A percentile compares a stretch with the other conserved stretches of the same genome.
Conservation (phyloP, 176 grass and related monocot genomes). For the Pontederia crassipes region DNA sequence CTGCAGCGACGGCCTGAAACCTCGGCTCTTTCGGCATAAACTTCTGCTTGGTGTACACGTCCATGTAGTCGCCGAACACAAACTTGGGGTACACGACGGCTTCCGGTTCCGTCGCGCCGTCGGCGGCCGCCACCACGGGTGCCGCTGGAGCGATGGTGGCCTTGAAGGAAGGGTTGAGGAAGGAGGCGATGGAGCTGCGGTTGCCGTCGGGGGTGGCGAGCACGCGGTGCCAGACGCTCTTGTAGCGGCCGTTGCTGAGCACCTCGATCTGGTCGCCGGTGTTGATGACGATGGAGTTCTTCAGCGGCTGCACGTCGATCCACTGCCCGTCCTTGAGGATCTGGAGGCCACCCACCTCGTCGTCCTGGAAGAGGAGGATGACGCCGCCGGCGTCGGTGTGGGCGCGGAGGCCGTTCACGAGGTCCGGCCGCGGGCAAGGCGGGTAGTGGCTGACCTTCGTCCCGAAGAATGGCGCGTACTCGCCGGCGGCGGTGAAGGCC, state of each 20-base stretch:
- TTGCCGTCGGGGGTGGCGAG: constrained; percentile 47
- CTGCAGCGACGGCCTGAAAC: neutral
- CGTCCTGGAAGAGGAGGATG: constrained; percentile 13
- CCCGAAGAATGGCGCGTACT: constrained; percentile 30
- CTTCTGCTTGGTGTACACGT: constrained; percentile 6
- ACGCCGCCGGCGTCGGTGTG: constrained; percentile 11
- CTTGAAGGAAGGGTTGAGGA: constrained; percentile 41
- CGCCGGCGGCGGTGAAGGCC: constrained; percentile 29
- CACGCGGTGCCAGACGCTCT: no score
- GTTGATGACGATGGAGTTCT: constrained; percentile 34
- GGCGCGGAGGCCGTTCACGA: constrained; percentile 41
- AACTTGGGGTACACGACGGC: neutral
- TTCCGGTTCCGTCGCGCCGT: no score
- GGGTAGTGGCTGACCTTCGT: constrained; percentile 22
- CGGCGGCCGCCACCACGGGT: neutral
- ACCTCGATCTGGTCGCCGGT: no score
- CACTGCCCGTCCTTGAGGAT: constrained; percentile 49
- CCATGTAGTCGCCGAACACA: constrained; percentile 15
- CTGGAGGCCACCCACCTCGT: constrained; percentile 43
- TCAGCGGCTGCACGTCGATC: constrained; percentile 48
- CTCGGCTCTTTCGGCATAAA: neutral
- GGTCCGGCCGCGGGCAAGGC: constrained; percentile 56
- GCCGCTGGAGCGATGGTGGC: constrained; percentile 3
- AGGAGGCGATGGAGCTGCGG: constrained; percentile 48
- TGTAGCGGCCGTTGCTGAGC: no score